Base-by-base conservation (phyloP, 495 filamentous ascomycete genomes). In the Melanomma pulvis-pyrius region DNA sequence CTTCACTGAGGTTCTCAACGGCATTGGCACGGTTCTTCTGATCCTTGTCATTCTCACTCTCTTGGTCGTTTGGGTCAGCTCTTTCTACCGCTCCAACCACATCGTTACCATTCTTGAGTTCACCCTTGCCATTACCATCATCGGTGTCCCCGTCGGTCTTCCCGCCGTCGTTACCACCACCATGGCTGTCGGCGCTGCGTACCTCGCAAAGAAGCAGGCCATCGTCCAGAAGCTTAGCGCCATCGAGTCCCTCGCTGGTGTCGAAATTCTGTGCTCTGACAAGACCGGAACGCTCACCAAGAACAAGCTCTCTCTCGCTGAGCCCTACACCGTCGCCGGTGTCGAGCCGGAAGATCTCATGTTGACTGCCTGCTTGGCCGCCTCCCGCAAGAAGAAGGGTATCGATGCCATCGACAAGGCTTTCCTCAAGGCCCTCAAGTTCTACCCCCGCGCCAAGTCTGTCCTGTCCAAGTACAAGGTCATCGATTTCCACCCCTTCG, bases 211-310 rank as follows among this genome's bases (percentile, higher is more conserved):
- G 80, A 94, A 96, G 82, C 92, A 96, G 80, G 92, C 92, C 29
- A 97, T 97, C 73, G 92, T 97, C 72, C 92, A 97, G 82, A 97
- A 96, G 82, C 86, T 97, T 56, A 92, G 90, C 48, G 92, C 92
- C 57, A 97, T 97, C 65, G 92, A 97, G 80, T 97, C 92, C 24
- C 81, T 97, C 59, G 92, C 92, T 72, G 85, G 92, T 82, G 92
- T 96, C 61, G 92, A 97, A 81, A 96, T 97, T 76, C 87, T 97
- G 67, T 97, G 93, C 84, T 97, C 93, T 47, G 93, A 97, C 81
- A 97, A 97, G 84, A 96, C 92, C 1, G 91, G 92, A 88, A 96
- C 88, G 61, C 78, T 96, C 66, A 96, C 92, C 72, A 93, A 92
- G 81, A 96, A 96, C 82, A 93, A 92, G 78, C 84, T 96, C 19